Evolutionary conservation across 306 rosid genomes (phyloP).

Genomic region (Datisca glomerata): DNA sequence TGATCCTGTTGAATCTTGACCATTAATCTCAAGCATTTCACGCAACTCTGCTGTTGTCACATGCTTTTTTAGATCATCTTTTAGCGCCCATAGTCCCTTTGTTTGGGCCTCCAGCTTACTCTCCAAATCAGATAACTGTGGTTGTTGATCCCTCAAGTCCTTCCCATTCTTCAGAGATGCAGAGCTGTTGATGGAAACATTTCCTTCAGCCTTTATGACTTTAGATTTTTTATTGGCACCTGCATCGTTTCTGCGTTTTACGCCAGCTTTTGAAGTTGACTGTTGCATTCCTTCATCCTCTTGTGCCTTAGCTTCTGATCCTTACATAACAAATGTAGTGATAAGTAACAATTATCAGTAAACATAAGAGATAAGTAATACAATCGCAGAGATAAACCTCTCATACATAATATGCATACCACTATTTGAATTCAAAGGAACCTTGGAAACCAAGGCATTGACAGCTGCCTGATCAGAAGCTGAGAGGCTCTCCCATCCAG

Average conservation of each 20-base stretch:
- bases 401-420: constrained; percentile 23
- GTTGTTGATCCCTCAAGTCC: constrained; percentile 11
- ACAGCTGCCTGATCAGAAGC: constrained; percentile 64
- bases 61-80: constrained; percentile 75
- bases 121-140: constrained; percentile 34
- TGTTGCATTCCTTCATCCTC: constrained; percentile 25
- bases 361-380: not conserved
- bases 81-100: constrained; percentile 71
- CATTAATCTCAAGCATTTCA: constrained; percentile 64
- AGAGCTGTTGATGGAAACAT: constrained; percentile 39
- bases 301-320: constrained; percentile 21
- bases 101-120: constrained; percentile 56
- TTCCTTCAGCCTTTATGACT: constrained; percentile 45
- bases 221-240: constrained; percentile 42
- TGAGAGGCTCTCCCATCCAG: constrained; percentile 75
- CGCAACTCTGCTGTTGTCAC: constrained; percentile 68
- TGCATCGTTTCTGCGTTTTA: constrained; percentile 52
- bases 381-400: not conserved
- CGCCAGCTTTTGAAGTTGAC: constrained; percentile 41
- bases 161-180: constrained; percentile 16
- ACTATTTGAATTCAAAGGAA: constrained; percentile 21
- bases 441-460: constrained; percentile 33
- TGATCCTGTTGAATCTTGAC: constrained; percentile 74
- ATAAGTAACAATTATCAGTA: too few species aligned
- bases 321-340: constrained; percentile 17